phyloP scores from a whole-genome alignment of 2,329 filamentous ascomycete genomes.

The Knufia fluminis region DNA sequence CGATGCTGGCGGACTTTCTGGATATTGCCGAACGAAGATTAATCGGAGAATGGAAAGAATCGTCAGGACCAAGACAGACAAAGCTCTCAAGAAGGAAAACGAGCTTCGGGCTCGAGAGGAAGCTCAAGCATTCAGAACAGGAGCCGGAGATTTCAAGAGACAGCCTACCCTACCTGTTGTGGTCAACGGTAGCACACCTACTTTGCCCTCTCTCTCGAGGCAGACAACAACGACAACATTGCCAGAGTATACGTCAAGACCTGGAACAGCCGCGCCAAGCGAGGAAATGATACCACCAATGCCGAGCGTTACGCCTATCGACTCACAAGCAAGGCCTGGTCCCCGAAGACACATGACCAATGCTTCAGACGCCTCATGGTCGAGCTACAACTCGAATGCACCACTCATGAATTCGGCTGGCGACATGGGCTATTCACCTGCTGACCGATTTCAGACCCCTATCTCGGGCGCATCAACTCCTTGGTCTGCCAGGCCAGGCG shows the following conservation, averaged over 20 bases:
- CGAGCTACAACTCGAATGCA: slow-evolving; percentile 56
- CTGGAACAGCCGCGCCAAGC: slow-evolving; percentile 40
- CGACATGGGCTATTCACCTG: slow-evolving; percentile 46
- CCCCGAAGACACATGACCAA: slow-evolving; percentile 41
- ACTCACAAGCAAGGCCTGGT: slow-evolving; percentile 7
- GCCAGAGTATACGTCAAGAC: slow-evolving; percentile 53
- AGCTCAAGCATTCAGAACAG: slow-evolving; percentile 30
- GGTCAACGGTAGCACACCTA: slow-evolving; percentile 42
- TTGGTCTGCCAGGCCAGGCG: slow-evolving; percentile 15
- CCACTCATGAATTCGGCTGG: slow-evolving; percentile 53
- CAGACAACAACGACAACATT: slow-evolving; percentile 54
- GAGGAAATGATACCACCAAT: slow-evolving; percentile 24
- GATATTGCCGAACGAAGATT: slow-evolving; percentile 87
- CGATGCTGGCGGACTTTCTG: slow-evolving; percentile 66
- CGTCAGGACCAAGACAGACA: slow-evolving; percentile 77
- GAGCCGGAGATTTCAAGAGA: slow-evolving; percentile 24
- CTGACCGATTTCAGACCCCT: slow-evolving; percentile 17
- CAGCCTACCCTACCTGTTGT: slow-evolving; percentile 53
- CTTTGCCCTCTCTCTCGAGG: slow-evolving; percentile 51
- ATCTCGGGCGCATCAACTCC: slow-evolving; percentile 23
- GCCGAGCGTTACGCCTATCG: slow-evolving; percentile 15
- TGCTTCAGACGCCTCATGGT: slow-evolving; percentile 42
- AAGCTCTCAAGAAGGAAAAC: slow-evolving; percentile 71
- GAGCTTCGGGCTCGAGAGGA: slow-evolving; percentile 45
- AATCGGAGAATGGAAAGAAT: slow-evolving; percentile 77